Percentiles rank a stretch among this genome's conserved stretches.
Conservation (phyloP, 805 yeast genomes). For the Candida tallmaniae region DNA sequence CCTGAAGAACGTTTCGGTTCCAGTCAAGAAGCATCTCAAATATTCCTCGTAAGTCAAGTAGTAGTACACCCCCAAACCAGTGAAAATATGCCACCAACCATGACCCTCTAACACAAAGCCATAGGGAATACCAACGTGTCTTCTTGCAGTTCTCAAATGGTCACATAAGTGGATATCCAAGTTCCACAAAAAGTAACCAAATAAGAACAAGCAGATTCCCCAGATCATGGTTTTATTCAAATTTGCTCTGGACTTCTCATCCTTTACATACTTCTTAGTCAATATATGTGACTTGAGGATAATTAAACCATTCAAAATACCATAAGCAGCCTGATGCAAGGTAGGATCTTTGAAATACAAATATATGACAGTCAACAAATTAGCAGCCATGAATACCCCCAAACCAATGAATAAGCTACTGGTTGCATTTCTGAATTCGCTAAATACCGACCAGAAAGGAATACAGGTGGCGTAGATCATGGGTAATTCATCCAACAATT, state of each 20-base stretch:
- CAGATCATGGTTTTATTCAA: constrained; percentile 51
- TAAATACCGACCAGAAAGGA: constrained; percentile 81
- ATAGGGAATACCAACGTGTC: constrained; percentile 71
- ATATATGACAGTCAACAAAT: constrained; percentile 64
- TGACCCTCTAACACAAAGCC: constrained; percentile 88
- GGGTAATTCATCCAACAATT: constrained; percentile 90
- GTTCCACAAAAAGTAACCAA: constrained; percentile 86
- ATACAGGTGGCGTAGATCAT: constrained; percentile 98
- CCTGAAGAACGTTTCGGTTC: constrained; percentile 50
- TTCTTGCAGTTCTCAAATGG: constrained; percentile 52
- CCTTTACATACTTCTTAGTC: constrained; percentile 49
- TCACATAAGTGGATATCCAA: constrained; percentile 78
- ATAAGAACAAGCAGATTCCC: constrained; percentile 59
- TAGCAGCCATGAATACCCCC: constrained; percentile 50
- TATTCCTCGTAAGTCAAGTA: constrained; percentile 78
- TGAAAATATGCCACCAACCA: constrained; percentile 95
- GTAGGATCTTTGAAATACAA: constrained; percentile 70
- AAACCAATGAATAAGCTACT: constrained; percentile 43
- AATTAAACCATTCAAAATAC: constrained; percentile 67
- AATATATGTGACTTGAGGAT: constrained; percentile 55
- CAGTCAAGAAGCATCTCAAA: constrained; percentile 61
- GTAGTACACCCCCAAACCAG: constrained; percentile 83
- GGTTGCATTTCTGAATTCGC: constrained; percentile 45
- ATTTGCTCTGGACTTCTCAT: constrained; percentile 40
- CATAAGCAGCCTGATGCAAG: constrained; percentile 85